Conservation (phyloP, 805 yeast species). For the Hemisphaericaspora nanyangensis region DNA sequence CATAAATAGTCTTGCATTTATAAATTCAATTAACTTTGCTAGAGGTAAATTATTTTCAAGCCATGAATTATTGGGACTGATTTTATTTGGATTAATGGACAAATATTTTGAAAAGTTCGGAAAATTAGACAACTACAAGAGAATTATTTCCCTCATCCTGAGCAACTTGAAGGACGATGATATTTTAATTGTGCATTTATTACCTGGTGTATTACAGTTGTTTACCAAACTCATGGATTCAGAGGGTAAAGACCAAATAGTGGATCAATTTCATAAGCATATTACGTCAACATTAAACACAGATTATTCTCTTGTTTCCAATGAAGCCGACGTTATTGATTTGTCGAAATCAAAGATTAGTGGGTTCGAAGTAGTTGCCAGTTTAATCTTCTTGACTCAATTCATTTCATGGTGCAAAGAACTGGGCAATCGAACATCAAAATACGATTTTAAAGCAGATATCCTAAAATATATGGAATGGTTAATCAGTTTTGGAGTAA, state of each 20-base stretch:
- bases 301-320: constrained; percentile 18
- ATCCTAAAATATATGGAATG: constrained; percentile 58
- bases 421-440: constrained; percentile 33
- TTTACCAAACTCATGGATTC: constrained; percentile 38
- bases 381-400: constrained; percentile 49
- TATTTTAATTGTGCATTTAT: constrained; percentile 55
- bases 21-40: constrained; percentile 46
- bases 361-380: constrained; percentile 40
- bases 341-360: constrained; percentile 27
- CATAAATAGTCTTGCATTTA: constrained; percentile 37
- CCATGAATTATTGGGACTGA: constrained; percentile 70
- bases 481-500: constrained; percentile 61
- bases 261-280: constrained; percentile 32
- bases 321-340: constrained; percentile 22
- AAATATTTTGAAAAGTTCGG: constrained; percentile 30
- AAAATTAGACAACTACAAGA: constrained; percentile 28
- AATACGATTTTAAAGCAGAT: constrained; percentile 51
- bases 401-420: constrained; percentile 68
- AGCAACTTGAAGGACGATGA: constrained; percentile 55
- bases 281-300: constrained; percentile 27
- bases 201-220: constrained; percentile 55
- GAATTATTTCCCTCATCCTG: constrained; percentile 42
- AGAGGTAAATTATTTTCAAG: constrained; percentile 59
- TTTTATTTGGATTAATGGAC: constrained; percentile 50
- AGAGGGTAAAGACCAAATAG: constrained; percentile 18